Evolutionary conservation across 345 rosid genomes (phyloP), one percentile per base, ranked within the genome.

Genomic region (Citrus hindsii): DNA sequence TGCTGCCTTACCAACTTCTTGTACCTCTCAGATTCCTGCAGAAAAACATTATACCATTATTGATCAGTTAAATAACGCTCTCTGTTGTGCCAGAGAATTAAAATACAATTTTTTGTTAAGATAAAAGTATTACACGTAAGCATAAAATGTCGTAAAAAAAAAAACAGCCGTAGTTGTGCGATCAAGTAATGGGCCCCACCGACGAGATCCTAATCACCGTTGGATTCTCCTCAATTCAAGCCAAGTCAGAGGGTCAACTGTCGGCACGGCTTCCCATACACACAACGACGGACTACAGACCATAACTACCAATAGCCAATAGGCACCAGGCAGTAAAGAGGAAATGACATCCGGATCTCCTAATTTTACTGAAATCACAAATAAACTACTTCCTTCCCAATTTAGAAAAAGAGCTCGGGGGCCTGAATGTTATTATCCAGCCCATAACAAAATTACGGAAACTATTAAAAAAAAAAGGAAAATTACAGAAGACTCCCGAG

Each of bases 11-110:
- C 77, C 79, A 86, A 71, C 37, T 70, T 86, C 75, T 73, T 89
- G 82, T 89, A 89, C 76, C 84, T 82, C 37, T 77, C 84, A 6
- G 86, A 77, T 80, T 86, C 90, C 92, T 89, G 86, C 75, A 75
- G 73, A 42, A 38, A 14, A 46, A 10, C 32, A 61, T 1, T 18
- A 46, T 13, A 46, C 51, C 16, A 13, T 51, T 14, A 18, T 14
- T 18, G 6, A 53, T 53, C 21, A 1, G 58, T 18, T 53, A 1
- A 13, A 46, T 3, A 46, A 46, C 51, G 51, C 16, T 13, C 51
- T 13, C 5, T 46, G 51, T 46, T 46, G 16, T 13, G 51, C 51
- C 58, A 53, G 7, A 5, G 58, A 53, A 53, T 18, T 16, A 53
- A 53, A 53, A 53, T 5, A 53, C 7, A 16, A 18, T 53, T 53